phyloP scores from a whole-genome alignment of 768 basidiomycete species.

The Xanthoconium purpureum region DNA sequence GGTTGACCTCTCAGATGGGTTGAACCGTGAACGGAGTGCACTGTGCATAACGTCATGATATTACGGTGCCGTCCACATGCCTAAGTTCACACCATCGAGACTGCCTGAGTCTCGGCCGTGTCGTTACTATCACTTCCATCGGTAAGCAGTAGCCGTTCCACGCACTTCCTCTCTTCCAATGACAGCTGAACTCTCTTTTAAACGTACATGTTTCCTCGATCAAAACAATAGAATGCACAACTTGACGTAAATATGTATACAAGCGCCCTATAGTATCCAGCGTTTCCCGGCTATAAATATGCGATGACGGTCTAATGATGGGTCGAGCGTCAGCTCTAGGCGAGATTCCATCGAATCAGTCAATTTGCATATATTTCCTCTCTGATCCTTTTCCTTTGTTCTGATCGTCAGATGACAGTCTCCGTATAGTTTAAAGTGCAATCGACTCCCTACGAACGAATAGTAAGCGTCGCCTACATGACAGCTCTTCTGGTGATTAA shows the following conservation, averaged over 20 bases:
- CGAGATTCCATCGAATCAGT: background rate
- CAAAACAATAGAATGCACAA: background rate
- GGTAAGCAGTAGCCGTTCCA: background rate
- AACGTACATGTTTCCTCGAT: background rate
- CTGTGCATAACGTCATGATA: background rate
- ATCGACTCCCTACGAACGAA: background rate
- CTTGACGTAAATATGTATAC: slow-evolving; percentile 5
- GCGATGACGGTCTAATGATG: background rate
- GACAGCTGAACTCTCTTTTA: background rate
- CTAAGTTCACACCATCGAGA: background rate
- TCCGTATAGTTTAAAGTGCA: background rate
- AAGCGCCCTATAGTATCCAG: background rate
- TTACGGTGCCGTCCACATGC: background rate
- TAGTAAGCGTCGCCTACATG: slow-evolving; percentile 23
- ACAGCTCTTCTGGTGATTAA: slow-evolving; percentile 3
- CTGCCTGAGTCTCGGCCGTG: background rate
- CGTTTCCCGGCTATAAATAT: background rate
- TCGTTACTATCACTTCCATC: background rate
- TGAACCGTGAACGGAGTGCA: background rate
- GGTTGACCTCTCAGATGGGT: background rate
- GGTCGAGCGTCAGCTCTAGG: background rate
- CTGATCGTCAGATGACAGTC: slow-evolving; percentile 7
- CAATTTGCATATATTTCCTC: background rate
- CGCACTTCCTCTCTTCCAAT: background rate
- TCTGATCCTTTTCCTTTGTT: slow-evolving; percentile 6